Evolutionary conservation across 2,329 filamentous ascomycete genomes (phyloP).

Genomic region (Talaromyces sp.): DNA sequence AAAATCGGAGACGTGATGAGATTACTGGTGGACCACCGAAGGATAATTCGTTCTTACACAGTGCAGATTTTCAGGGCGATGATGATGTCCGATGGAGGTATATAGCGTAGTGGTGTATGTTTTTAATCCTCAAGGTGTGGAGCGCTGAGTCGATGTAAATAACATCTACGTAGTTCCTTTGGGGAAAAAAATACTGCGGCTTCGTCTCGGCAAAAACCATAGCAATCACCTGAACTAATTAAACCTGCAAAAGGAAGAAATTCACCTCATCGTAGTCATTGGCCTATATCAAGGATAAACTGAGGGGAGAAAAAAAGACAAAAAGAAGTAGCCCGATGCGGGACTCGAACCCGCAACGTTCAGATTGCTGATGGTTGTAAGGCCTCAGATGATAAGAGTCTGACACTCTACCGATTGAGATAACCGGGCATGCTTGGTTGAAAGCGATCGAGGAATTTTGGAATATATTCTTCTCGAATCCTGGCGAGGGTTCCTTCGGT

Average conservation of each 20-base stretch:
- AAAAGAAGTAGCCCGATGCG: slow-evolving; percentile 11
- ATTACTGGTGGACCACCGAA: slow-evolving; percentile 30
- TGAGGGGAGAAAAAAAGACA: slow-evolving; percentile 31
- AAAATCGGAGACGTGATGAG: slow-evolving; percentile 47
- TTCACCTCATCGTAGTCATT: too few species aligned
- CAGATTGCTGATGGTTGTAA: slow-evolving; percentile 1
- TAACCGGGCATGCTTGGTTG: slow-evolving; percentile 14
- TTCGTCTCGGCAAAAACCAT: too few species aligned
- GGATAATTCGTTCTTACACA: slow-evolving; percentile 24
- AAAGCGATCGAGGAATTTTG: too few species aligned
- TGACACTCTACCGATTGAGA: slow-evolving; percentile 17
- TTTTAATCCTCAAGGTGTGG: not conserved
- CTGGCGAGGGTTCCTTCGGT: too few species aligned
- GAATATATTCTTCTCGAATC: too few species aligned
- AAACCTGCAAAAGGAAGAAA: too few species aligned
- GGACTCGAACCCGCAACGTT: slow-evolving; percentile 15
- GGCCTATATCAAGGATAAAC: too few species aligned
- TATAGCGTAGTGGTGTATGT: not conserved
- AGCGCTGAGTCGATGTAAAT: not conserved
- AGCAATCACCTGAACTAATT: too few species aligned
- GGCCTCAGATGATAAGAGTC: slow-evolving; percentile 12
- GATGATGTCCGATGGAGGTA: slow-evolving; percentile 66
- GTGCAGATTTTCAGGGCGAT: slow-evolving; percentile 59
- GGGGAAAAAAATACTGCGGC: too few species aligned
- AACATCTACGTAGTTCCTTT: too few species aligned